phyloP scores from a whole-genome alignment of 2,329 filamentous ascomycete genomes.

The Venturia aucupariae region DNA sequence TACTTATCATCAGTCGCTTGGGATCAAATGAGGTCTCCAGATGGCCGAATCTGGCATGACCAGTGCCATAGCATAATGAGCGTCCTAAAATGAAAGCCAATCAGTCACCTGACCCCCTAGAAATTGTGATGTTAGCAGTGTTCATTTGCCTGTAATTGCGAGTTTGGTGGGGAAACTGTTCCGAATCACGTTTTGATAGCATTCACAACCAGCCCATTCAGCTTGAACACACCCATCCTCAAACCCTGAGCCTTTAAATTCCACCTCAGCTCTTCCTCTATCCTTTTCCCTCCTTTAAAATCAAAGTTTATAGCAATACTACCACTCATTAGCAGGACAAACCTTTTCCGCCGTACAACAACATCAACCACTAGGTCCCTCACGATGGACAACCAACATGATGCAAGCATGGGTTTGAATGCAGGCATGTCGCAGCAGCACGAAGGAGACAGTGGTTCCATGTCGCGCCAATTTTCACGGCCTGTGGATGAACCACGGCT shows the following conservation, averaged over 20 bases:
- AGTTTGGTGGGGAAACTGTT: not conserved
- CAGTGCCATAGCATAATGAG: not conserved
- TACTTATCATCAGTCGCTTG: not conserved
- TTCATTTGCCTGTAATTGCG: not conserved
- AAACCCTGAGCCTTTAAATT: not conserved
- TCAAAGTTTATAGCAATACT: not conserved
- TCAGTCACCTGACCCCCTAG: not conserved
- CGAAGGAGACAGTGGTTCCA: not conserved
- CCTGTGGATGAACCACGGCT: slow-evolving; percentile 24
- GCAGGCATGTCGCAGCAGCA: not conserved
- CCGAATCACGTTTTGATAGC: not conserved
- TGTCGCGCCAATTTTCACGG: slow-evolving; percentile 25
- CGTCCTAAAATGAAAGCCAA: not conserved
- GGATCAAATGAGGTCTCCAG: not conserved
- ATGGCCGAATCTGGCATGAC: not conserved
- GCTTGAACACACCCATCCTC: not conserved
- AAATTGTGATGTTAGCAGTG: not conserved
- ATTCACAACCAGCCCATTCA: not conserved
- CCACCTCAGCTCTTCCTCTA: not conserved
- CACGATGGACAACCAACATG: not conserved
- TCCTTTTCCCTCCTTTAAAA: not conserved
- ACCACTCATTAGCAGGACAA: not conserved
- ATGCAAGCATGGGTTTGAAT: not conserved
- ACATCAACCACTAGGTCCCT: not conserved
- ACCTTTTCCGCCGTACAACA: not conserved